Evolutionary conservation across 495 filamentous ascomycete species (phyloP).

Genomic region (Staphylotrichum longicolle): DNA sequence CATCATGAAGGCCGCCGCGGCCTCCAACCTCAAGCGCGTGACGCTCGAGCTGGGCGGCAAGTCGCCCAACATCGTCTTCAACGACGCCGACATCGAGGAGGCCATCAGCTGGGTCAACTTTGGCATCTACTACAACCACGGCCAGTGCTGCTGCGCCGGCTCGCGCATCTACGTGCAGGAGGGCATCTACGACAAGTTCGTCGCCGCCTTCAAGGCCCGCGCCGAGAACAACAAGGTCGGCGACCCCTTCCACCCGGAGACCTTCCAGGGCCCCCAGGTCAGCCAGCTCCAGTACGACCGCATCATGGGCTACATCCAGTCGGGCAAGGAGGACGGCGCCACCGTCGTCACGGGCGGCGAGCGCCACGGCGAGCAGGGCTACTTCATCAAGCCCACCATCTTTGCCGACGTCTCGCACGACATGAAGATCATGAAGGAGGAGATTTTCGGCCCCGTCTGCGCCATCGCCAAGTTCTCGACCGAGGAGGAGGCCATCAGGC

Average conservation of each 20-base stretch:
- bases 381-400: constrained; percentile 97
- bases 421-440: constrained; percentile 99
- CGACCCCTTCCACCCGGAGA: constrained; percentile 81
- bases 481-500: constrained; percentile 76
- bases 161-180: constrained; percentile 96
- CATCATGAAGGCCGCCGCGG: constrained; percentile 94
- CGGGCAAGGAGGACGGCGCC: constrained; percentile 83
- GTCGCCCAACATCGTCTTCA: constrained; percentile 96
- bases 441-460: constrained; percentile 97
- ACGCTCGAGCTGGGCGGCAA: constrained; percentile 98
- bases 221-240: constrained; percentile 81
- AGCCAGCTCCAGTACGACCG: constrained; percentile 93
- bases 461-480: constrained; percentile 91
- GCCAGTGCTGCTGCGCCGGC: constrained; percentile 96
- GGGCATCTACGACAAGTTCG: constrained; percentile 92
- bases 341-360: constrained; percentile 81
- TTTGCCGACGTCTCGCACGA: constrained; percentile 83
- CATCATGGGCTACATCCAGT: constrained; percentile 96
- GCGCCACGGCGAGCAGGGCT: constrained; percentile 85
- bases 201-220: constrained; percentile 83
- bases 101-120: constrained; percentile 98
- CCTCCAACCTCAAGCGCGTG: constrained; percentile 97
- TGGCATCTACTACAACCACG: constrained; percentile 98
- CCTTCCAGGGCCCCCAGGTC: constrained; percentile 98
- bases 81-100: constrained; percentile 93